phyloP scores from a whole-genome alignment of 2,329 filamentous ascomycete species.

The Pseudocercospora macadamiae region DNA sequence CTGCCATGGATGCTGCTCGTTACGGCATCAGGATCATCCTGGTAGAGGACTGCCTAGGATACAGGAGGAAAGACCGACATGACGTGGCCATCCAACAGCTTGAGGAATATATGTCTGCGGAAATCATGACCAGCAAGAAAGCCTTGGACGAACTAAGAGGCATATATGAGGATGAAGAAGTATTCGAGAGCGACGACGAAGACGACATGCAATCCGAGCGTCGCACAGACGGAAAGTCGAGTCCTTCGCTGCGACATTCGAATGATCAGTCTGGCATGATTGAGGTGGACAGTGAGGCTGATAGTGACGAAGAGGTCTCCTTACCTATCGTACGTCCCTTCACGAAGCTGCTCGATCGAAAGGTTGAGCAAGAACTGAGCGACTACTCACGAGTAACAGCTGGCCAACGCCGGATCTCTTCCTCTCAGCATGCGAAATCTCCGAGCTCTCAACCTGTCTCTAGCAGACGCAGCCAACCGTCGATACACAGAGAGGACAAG shows the following conservation, averaged over 20 bases:
- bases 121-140: slow-evolving; percentile 62
- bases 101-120: slow-evolving; percentile 73
- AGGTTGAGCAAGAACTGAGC: slow-evolving; percentile 19
- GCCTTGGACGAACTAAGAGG: slow-evolving; percentile 29
- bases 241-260: neutral
- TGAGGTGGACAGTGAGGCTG: slow-evolving; percentile 27
- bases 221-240: neutral
- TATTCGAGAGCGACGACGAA: slow-evolving; percentile 21
- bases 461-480: slow-evolving; percentile 6
- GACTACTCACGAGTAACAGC: slow-evolving; percentile 28
- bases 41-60: slow-evolving; percentile 86
- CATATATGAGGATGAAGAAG: slow-evolving; percentile 15
- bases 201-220: neutral
- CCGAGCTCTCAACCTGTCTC: slow-evolving; percentile 41
- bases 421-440: slow-evolving; percentile 39
- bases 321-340: slow-evolving; percentile 26
- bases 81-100: slow-evolving; percentile 71
- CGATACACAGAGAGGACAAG: slow-evolving; percentile 14
- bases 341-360: slow-evolving; percentile 16
- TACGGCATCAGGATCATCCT: slow-evolving; percentile 87
- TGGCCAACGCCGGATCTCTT: slow-evolving; percentile 22
- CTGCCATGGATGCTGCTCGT: slow-evolving; percentile 83
- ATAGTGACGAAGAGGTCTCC: slow-evolving; percentile 26
- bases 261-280: neutral
- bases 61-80: slow-evolving; percentile 70